Evolutionary conservation across 768 basidiomycete genomes (phyloP).

Genomic region (Boletus rubroflammeus): DNA sequence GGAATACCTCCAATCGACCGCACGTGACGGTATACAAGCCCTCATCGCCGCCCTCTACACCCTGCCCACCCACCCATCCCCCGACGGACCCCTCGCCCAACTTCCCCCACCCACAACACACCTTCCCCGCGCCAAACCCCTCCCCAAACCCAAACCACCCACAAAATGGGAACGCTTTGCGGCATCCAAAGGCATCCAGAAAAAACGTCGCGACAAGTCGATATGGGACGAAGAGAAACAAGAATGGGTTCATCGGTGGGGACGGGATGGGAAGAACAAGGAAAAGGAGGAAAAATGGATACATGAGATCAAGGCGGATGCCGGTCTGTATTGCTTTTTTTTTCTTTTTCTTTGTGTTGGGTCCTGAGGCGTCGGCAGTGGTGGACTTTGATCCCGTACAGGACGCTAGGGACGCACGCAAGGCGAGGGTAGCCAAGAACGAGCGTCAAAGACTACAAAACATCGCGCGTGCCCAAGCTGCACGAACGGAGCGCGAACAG

Average conservation of each 20-base stretch:
- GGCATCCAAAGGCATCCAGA: conserved; percentile 87
- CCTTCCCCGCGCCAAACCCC: conserved; percentile 86
- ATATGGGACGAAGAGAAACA: conserved; percentile 95
- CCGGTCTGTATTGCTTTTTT: conserved; percentile 59
- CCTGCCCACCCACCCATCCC: conserved; percentile 71
- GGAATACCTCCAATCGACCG: conserved; percentile 71
- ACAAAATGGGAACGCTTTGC: conserved; percentile 99
- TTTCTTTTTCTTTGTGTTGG: background rate
- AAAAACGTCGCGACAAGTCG: conserved; percentile 71
- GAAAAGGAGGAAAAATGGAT: conserved; percentile 86
- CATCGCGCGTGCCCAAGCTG: conserved; percentile 50
- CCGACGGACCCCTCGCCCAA: conserved; percentile 78
- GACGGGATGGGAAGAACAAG: conserved; percentile 85
- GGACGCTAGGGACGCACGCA: conserved; percentile 72
- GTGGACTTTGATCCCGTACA: conserved; percentile 77
- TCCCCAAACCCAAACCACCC: conserved; percentile 87
- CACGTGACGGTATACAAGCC: conserved; percentile 78
- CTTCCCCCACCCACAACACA: conserved; percentile 74
- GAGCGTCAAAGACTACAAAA: conserved; percentile 74
- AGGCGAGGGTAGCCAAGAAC: conserved; percentile 81
- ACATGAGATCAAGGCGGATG: conserved; percentile 82
- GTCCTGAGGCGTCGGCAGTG: conserved; percentile 41
- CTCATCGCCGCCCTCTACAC: conserved; percentile 78
- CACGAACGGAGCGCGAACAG: conserved; percentile 36
- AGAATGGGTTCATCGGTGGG: conserved; percentile 91